Conservation (phyloP, 352 stramenopile species). For the Globisporangium parvum region DNA sequence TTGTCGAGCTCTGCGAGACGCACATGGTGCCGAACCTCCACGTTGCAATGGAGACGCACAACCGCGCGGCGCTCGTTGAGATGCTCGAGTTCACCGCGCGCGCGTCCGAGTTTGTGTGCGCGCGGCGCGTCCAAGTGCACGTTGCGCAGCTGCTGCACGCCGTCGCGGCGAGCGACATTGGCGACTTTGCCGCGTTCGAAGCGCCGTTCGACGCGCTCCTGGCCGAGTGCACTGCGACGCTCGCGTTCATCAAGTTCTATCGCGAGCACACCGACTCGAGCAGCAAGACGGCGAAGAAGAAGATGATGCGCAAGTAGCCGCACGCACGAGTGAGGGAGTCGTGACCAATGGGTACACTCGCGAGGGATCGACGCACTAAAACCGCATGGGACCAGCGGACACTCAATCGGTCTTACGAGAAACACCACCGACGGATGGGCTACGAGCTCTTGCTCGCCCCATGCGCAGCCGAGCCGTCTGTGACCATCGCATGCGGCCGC, state of each 20-base stretch:
- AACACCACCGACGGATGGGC: background rate
- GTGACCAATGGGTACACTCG: background rate
- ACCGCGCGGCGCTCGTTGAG: conserved; percentile 49
- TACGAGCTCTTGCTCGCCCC: background rate
- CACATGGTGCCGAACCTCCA: conserved; percentile 46
- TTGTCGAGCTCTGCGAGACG: conserved; percentile 40
- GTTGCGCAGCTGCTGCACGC: conserved; percentile 52
- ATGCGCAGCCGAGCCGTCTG: conserved; percentile 7
- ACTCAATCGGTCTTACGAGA: background rate
- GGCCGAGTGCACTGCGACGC: conserved; percentile 25
- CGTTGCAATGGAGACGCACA: conserved; percentile 26
- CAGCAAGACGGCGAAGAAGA: conserved; percentile 29
- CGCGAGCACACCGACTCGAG: conserved; percentile 15
- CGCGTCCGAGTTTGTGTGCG: conserved; percentile 68
- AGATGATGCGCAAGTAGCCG: too few species aligned
- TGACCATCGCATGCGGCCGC: conserved; percentile 26
- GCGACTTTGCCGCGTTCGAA: conserved; percentile 30
- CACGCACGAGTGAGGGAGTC: background rate
- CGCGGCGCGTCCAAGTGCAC: conserved; percentile 53
- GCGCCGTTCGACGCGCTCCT: conserved; percentile 15
- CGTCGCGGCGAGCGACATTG: conserved; percentile 44
- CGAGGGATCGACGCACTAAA: background rate
- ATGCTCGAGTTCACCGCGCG: conserved; percentile 60
- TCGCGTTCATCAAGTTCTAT: conserved; percentile 33
- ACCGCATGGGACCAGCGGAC: background rate